Evolutionary conservation across 768 basidiomycete species (phyloP), one percentile per base, ranked within the genome.

Genomic region (Paxillus ammoniavirescens): DNA sequence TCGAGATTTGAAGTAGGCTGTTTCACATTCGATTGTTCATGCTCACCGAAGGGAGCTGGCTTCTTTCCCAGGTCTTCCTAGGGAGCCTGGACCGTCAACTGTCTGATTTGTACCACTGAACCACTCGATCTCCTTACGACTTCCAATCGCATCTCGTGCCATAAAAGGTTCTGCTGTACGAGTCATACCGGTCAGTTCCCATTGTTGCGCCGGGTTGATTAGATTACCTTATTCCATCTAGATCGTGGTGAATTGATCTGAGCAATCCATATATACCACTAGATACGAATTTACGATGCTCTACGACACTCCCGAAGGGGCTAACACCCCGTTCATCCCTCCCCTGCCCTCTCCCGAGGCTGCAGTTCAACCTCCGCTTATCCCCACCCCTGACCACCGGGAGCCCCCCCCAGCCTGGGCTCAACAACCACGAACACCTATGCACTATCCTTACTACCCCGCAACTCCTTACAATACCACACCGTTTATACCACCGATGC

Each of bases 391-490:
- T 2, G 63, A 65, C 42, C 60, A 59, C 23, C 59, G 59, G 47
- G 69, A 65, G 14, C 49, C 46, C 42, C 60, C 59, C 40, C 71
- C 70, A 1, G 45, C 61, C 23, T 77, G 76, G 76, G 61, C 70
- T 35, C 59, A 69, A 30, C 59, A 65, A 7, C 66, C 71, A 17
- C 72, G 71, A 51, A 58, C 61, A 2, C 65, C 73, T 0, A 69
- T 65, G 51, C 63, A 63, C 42, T 78, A 75, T 50, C 75, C 77
- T 9, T 65, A 63, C 35, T 77, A 77, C 50, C 72, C 74, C 1
- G 52, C 57, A 14, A 69, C 75, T 13, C 76, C 76, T 5, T 74
- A 73, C 35, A 73, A 69, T 36, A 47, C 61, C 3, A 69, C 72
- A 7, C 73, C 73, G 1, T 77, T 72, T 47, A 72, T 78, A 23